Percentiles rank a stretch among this genome's conserved stretches.
These are phyloP conservation scores for Candida albicans DNA, from an alignment of 1,139 yeast species.

Conservation along the genomic window DNA sequence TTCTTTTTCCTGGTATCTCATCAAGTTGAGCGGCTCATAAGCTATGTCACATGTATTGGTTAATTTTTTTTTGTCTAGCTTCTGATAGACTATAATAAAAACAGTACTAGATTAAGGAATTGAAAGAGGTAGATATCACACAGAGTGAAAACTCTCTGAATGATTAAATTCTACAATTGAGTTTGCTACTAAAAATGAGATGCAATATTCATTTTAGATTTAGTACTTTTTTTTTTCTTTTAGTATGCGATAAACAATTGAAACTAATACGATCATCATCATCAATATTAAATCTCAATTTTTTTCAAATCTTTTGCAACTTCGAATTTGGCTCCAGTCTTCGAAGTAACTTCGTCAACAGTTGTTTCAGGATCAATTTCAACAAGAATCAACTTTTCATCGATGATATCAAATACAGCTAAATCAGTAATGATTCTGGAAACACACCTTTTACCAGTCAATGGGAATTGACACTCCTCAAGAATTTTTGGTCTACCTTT, in stretches of 20 bases:
- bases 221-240: neutral
- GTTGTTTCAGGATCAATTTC: slow-evolving; percentile 41
- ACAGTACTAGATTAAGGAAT: no score
- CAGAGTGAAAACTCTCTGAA: neutral
- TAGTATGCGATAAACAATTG: neutral
- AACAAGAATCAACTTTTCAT: slow-evolving; percentile 34
- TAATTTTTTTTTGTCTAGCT: no score
- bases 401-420: slow-evolving; percentile 48
- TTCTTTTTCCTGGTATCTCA: no score
- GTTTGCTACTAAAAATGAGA: no score
- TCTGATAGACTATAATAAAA: no score
- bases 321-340: slow-evolving; percentile 43
- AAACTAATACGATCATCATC: no score
- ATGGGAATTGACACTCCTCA: slow-evolving; percentile 42
- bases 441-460: slow-evolving; percentile 48
- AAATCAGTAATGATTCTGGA: slow-evolving; percentile 48
- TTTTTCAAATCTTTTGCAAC: slow-evolving; percentile 29
- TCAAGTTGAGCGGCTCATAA: no score
- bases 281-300: slow-evolving; percentile 9
- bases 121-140: no score
- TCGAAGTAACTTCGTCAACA: slow-evolving; percentile 38
- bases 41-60: no score
- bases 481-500: slow-evolving; percentile 49
- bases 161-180: no score
- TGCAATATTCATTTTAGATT: neutral